phyloP scores from a whole-genome alignment of 257 asterid genomes.

The Thymus mandschuricus region DNA sequence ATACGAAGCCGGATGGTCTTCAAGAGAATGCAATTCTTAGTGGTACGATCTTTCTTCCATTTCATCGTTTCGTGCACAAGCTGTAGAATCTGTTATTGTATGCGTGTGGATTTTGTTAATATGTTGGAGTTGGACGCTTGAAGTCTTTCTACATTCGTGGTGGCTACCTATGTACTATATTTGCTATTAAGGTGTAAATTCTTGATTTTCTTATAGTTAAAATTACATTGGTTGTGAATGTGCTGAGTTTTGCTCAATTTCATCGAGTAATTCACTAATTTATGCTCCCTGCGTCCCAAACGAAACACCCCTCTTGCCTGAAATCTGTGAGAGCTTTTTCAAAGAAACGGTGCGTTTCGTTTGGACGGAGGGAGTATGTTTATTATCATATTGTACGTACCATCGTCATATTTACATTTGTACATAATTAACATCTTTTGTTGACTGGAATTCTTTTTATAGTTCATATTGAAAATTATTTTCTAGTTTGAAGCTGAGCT shows the following conservation, averaged over 20 bases:
- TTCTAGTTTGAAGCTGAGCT: too few species aligned
- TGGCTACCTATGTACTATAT: background rate
- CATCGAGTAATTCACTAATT: too few species aligned
- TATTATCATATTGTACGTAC: too few species aligned
- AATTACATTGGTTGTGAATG: too few species aligned
- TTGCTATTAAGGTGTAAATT: background rate
- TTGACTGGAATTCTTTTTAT: background rate
- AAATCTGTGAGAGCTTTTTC: too few species aligned
- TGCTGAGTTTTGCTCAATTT: too few species aligned
- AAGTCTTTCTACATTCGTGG: background rate
- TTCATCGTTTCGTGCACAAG: constrained; percentile 11
- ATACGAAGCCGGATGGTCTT: constrained; percentile 62
- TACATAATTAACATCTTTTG: too few species aligned
- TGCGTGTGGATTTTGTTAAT: constrained; percentile 17
- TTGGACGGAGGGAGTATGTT: too few species aligned
- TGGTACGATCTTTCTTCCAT: constrained; percentile 8
- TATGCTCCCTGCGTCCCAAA: too few species aligned
- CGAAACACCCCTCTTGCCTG: too few species aligned
- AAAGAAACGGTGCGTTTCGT: too few species aligned
- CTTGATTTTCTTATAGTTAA: background rate
- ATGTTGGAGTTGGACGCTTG: background rate
- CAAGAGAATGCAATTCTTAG: constrained; percentile 64
- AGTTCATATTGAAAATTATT: background rate
- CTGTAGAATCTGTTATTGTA: constrained; percentile 8
- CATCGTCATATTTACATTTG: too few species aligned